Percentiles rank a stretch among this genome's conserved stretches.
Evolutionary conservation across 169 alveolate genomes (phyloP).

Genomic region (Plasmodium reichenowi): DNA sequence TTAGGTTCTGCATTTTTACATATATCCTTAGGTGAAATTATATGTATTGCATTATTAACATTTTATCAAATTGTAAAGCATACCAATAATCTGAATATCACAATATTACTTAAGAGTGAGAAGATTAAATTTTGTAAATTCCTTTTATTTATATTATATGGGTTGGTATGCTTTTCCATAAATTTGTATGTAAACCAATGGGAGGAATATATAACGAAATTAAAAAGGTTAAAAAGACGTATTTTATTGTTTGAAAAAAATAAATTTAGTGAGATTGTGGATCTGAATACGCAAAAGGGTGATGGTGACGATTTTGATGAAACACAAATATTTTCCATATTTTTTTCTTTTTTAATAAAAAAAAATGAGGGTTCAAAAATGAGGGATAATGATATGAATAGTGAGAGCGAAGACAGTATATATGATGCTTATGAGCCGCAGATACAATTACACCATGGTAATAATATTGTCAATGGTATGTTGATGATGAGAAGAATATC

Average conservation of each 20-base stretch:
- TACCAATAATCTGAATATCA: conserved; percentile 45
- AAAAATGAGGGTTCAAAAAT: background rate
- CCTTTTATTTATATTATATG: conserved; percentile 16
- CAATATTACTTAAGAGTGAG: conserved; percentile 6
- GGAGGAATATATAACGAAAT: conserved; percentile 16
- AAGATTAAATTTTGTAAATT: conserved; percentile 44
- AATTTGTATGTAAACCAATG: conserved; percentile 56
- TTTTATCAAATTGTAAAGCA: conserved; percentile 66
- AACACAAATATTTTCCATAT: conserved; percentile 10
- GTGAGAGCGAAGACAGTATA: background rate
- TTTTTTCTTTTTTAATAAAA: conserved; percentile 27
- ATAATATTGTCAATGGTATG: no score
- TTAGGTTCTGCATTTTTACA: conserved; percentile 35
- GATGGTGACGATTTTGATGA: conserved; percentile 5
- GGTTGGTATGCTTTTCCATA: conserved; percentile 32
- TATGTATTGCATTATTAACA: conserved; percentile 32
- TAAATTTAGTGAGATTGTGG: conserved; percentile 56
- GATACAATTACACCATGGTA: no score
- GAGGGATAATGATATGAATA: background rate
- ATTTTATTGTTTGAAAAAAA: conserved; percentile 45
- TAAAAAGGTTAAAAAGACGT: conserved; percentile 22
- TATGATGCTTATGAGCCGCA: background rate
- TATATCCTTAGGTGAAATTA: conserved; percentile 58
- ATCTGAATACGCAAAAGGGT: conserved; percentile 44
- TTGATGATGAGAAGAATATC: no score